Conservation (phyloP, 2,329 filamentous ascomycete species). For the Ceratocystis cacaofunesta region DNA sequence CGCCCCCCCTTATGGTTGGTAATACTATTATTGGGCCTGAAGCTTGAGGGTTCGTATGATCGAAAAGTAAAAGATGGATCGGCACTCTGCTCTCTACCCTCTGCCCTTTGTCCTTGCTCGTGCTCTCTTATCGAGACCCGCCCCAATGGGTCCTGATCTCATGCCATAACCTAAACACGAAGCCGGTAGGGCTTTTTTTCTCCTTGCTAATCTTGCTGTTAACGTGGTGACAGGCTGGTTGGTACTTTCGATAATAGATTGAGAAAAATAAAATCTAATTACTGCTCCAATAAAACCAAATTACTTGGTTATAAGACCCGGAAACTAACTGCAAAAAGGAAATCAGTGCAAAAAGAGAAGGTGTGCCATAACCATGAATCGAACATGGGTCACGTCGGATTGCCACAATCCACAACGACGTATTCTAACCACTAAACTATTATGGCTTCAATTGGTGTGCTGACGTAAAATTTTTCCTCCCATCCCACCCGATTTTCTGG, state of each 20-base stretch:
- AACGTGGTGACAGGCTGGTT: background rate
- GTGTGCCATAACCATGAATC: conserved; percentile 14
- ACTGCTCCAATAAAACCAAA: background rate
- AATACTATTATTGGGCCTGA: background rate
- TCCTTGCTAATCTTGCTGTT: no score
- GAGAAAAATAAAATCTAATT: background rate
- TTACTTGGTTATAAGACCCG: background rate
- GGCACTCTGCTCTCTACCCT: no score
- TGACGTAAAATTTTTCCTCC: no score
- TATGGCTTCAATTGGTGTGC: background rate
- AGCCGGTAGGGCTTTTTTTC: no score
- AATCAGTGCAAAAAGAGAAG: background rate
- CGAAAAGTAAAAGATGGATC: background rate
- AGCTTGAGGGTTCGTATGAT: background rate
- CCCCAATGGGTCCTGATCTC: no score
- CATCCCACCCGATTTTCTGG: no score
- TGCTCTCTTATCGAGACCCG: no score
- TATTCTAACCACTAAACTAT: conserved; percentile 16
- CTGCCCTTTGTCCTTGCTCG: no score
- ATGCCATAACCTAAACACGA: no score
- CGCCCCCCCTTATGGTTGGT: background rate
- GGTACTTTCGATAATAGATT: background rate
- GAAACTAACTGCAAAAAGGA: background rate
- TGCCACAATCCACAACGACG: conserved; percentile 7
- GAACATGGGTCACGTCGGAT: conserved; percentile 13